These are phyloP conservation scores for Macadamia tetraphylla DNA, from an alignment of 164 flowering plant species.

Conservation along the genomic window DNA sequence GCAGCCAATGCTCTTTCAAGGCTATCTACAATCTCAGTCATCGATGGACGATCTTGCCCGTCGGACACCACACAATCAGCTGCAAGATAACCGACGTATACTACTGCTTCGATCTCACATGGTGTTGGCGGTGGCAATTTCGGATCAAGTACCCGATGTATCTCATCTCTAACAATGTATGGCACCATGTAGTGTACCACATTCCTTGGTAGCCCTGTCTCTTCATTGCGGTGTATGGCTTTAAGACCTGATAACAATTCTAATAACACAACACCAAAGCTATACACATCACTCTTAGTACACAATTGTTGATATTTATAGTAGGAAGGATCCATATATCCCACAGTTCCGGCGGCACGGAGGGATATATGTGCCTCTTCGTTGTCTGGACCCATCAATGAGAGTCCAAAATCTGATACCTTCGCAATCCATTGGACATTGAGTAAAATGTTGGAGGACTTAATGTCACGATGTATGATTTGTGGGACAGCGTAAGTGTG, in stretches of 20 bases:
- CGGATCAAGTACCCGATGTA: constrained; percentile 58
- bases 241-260: constrained; percentile 66
- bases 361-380: constrained; percentile 47
- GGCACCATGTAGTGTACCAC: constrained; percentile 78
- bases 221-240: constrained; percentile 58
- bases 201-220: constrained; percentile 47
- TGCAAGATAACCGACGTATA: constrained; percentile 58
- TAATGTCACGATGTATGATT: constrained; percentile 82
- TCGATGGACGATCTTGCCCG: constrained; percentile 60
- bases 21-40: constrained; percentile 52
- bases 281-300: constrained; percentile 76
- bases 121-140: constrained; percentile 72
- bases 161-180: constrained; percentile 44
- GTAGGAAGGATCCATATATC: constrained; percentile 90
- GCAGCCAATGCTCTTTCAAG: constrained; percentile 61
- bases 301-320: constrained; percentile 60
- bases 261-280: constrained; percentile 71
- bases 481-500: constrained; percentile 63
- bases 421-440: constrained; percentile 60
- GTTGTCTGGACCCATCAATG: constrained; percentile 60
- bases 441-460: constrained; percentile 78
- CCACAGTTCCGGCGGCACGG: constrained; percentile 73
- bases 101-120: constrained; percentile 75
- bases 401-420: constrained; percentile 83
- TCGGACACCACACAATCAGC: constrained; percentile 61